These are phyloP conservation scores for Chalaropsis ovoidea DNA, from an alignment of 2,329 filamentous ascomycete genomes.

Conservation along the genomic window DNA sequence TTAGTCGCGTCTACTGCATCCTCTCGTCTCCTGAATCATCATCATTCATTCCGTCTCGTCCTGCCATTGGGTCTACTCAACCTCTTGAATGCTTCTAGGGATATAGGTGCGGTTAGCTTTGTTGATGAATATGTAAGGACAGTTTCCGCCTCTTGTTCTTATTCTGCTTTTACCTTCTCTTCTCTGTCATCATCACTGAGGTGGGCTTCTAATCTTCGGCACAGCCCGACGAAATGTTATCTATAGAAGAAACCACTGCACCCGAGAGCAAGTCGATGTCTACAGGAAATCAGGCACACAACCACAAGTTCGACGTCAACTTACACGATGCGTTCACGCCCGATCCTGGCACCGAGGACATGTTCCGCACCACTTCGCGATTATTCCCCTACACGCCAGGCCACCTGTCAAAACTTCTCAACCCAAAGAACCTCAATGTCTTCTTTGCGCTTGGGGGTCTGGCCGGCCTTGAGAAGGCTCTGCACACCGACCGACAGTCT, in stretches of 20 bases:
- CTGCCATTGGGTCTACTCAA: too few species aligned
- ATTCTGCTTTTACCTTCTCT: neutral
- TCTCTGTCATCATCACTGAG: neutral
- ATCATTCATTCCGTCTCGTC: too few species aligned
- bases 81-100: neutral
- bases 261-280: neutral
- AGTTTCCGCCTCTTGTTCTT: neutral
- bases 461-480: slow-evolving; percentile 60
- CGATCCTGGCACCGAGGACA: slow-evolving; percentile 62
- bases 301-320: slow-evolving; percentile 26
- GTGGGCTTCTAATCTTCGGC: neutral
- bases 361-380: slow-evolving; percentile 55
- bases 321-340: slow-evolving; percentile 32
- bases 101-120: neutral
- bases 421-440: slow-evolving; percentile 65
- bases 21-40: too few species aligned
- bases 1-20: too few species aligned
- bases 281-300: neutral
- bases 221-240: neutral
- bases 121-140: neutral
- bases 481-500: slow-evolving; percentile 53
- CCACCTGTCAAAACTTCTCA: slow-evolving; percentile 64
- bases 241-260: neutral
- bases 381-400: slow-evolving; percentile 63
- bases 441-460: slow-evolving; percentile 68